Evolutionary conservation across 2,329 filamentous ascomycete species (phyloP), one percentile per base, ranked within the genome.

Genomic region (Thielaviopsis euricoi): DNA sequence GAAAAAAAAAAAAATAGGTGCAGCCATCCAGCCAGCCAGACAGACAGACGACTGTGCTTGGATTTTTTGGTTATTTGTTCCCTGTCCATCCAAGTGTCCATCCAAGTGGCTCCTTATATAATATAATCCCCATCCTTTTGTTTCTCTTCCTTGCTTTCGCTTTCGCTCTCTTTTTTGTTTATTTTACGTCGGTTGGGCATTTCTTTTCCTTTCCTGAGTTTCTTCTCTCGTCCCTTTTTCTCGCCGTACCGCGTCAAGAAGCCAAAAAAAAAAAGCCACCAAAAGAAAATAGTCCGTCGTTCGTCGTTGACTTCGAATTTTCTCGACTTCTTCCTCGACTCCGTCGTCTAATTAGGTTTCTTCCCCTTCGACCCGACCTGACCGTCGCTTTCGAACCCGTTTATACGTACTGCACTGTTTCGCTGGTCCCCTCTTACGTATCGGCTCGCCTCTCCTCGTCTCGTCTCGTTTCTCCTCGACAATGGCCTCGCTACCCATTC

Each of bases 401-500:
- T 15, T 43, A 43, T 43, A 43, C 13, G 13, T n/a, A 43, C 17
- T 43, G 13, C 10, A 43, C 17, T 43, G 1, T 15, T 43, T 15
- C 17, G 2, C 37, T 2, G 37, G 2, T 43, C 3, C 37, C 10
- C 37, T 43, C 37, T 15, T 33, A 33, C 7, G 12, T 33, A 33
- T 33, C 29, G 29, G 9, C 15, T 43, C 37, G 17, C 10, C 37
- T 43, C 37, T 12, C n/a, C 17, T 23, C n/a, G 49, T 26, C 49
- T 26, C 17, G 21, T 52, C 49, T 23, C 62, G 64, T 57, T 57
- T 64, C 62, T 63, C 62, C 60, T 61, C 62, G 62, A 60, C 56
- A 60, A 60, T 58, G 56, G 59, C 52, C 48, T 58, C 59, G 56
- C 40, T 58, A 49, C 55, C 58, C 26, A 69, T 82, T 64, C 91